Evolutionary conservation across 2,329 filamentous ascomycete genomes (phyloP), one percentile per base, ranked within the genome.

Genomic region (Fusarium agapanthi): DNA sequence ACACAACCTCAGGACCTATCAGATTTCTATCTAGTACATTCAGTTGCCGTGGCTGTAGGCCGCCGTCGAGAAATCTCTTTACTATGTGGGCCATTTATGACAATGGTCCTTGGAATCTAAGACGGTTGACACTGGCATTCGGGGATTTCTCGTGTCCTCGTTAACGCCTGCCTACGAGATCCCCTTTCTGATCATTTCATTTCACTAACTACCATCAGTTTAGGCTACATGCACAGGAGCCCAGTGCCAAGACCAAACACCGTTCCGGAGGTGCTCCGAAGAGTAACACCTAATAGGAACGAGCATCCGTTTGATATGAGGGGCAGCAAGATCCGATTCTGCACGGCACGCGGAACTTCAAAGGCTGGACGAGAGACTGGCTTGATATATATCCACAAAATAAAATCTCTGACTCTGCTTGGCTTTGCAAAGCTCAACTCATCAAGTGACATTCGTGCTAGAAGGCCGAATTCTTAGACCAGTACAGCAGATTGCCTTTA

Each of bases 191-290:
- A 20, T 53, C 18, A 37, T 40, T 26, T 26, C 26, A 38, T 30
- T 34, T 32, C 32, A 65, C 37, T 40, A 65, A 44, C 40, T 40
- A 28, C 22, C 48, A n/a, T 48, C 26, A 53, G 58, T 40, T 40
- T 44, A 63, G 48, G 43, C 50, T 28, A 28, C 41, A 54, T 67
- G 26, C 32, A 38, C 24, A n/a, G 48, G 20, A 44, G 35, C 51
- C 26, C 24, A 44, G 20, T 20, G 28, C 56, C 44, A 63, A 68
- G 65, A 26, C 44, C 14, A 34, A 22, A 45, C 16, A 45, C 35
- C 22, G 22, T 37, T 37, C 50, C 57, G 57, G 65, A 69, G 65
- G 38, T 57, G 20, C 44, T 69, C 65, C 66, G 66, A 41, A 66
- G 20, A 26, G 51, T 22, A 53, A 38, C 14, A 18, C n/a, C 24